Base-by-base conservation (phyloP, 805 yeast genomes). In the Lipomyces mesembrius region DNA sequence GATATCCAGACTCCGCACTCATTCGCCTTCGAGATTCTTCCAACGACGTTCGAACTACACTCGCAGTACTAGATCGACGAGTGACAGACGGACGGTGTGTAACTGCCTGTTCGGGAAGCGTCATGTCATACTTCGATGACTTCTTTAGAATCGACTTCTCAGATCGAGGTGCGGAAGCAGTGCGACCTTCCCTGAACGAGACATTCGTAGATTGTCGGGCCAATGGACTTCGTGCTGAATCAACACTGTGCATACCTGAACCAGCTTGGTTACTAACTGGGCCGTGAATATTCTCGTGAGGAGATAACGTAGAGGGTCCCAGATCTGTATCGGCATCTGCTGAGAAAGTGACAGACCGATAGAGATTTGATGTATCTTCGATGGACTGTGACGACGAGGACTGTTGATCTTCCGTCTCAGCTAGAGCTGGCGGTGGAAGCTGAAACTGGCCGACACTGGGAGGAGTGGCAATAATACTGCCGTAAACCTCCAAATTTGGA, bases 1-100 rank as follows among this genome's bases (percentile, higher is more conserved):
- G 69, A 56, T 80, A 81, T 12, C 81, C 83, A n/a, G 61, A 57
- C 65, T 66, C 71, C 9, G 34, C 57, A 12, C 62, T 43, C 43
- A 43, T 34, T 3, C 59, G 60, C 25, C 51, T 20, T 5, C 35
- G 59, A 11, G 60, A 29, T 37, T 67, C 64, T 6, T 59, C 71
- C 11, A 34, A n/a, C 11, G 63, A 56, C 9, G 59, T 56, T 6
- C 57, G 59, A 27, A 61, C 22, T 43, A 53, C 35, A 12, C 62
- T 25, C 35, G 57, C 53, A 6, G 46, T 60, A 29, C 27, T 25
- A n/a, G 55, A 52, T 22, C 34, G 32, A n/a, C 55, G 55, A 12
- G 34, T 29, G 17, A 14, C 34, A 9, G 34, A 14, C 3, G 55
- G n/a, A n/a, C 49, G 49, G 8, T 52, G 55, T 11, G 55, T 52